Evolutionary conservation across 2,329 filamentous ascomycete genomes (phyloP).

Genomic region (Calonectria pseudoturangicola): DNA sequence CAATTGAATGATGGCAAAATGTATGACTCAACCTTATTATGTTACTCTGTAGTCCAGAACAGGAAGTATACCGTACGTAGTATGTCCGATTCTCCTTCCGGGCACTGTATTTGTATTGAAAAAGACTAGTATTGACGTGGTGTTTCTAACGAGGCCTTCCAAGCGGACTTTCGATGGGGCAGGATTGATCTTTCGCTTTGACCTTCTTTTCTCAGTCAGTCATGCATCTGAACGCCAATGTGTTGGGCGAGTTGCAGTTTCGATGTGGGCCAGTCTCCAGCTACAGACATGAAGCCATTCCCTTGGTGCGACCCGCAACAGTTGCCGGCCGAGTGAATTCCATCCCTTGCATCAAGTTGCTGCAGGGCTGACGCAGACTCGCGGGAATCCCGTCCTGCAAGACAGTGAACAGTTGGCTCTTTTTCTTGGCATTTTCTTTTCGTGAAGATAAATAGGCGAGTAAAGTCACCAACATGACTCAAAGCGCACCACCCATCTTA

Average conservation of each 20-base stretch:
- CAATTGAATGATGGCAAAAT: neutral
- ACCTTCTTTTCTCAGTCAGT: neutral
- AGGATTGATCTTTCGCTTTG: neutral
- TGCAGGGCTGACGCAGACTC: neutral
- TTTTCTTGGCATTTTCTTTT: neutral
- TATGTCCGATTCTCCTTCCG: neutral
- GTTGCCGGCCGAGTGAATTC: neutral
- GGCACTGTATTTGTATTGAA: neutral
- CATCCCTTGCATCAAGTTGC: neutral
- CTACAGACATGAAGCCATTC: neutral
- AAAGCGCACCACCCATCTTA: neutral
- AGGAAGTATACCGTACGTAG: neutral
- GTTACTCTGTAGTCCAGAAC: no score
- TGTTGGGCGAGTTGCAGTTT: neutral
- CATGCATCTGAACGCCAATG: neutral
- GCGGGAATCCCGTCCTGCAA: neutral
- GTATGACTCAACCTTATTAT: no score
- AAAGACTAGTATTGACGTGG: neutral
- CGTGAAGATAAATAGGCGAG: neutral
- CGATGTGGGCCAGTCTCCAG: neutral
- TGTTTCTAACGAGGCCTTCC: neutral
- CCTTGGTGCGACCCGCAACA: neutral
- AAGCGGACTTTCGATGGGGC: neutral
- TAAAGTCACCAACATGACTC: neutral
- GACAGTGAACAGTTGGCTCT: neutral